phyloP scores from a whole-genome alignment of 192 early-diverging fungal species.

The Entomortierella chlamydospora region DNA sequence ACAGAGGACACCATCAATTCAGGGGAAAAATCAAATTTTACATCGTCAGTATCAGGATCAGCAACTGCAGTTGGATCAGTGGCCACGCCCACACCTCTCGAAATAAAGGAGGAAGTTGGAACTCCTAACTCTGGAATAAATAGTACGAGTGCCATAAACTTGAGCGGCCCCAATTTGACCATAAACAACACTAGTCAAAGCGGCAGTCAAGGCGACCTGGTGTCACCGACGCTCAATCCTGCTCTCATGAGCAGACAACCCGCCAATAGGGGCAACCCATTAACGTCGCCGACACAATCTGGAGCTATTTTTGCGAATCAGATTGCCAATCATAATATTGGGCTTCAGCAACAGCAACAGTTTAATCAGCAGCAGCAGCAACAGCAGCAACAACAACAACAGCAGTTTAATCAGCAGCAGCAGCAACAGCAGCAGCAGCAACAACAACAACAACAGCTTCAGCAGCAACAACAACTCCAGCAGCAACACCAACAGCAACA shows the following conservation, averaged over 20 bases:
- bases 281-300: slow-evolving; percentile 31
- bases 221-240: slow-evolving; percentile 45
- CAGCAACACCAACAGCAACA: slow-evolving; percentile 25
- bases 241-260: slow-evolving; percentile 25
- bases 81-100: neutral
- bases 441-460: slow-evolving; percentile 15
- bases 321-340: slow-evolving; percentile 4
- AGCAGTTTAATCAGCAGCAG: slow-evolving; percentile 7
- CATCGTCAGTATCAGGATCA: neutral
- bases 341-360: slow-evolving; percentile 25
- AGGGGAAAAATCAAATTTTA: neutral
- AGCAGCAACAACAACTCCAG: slow-evolving; percentile 10
- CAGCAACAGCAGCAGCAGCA: slow-evolving; percentile 19
- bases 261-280: slow-evolving; percentile 32
- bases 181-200: neutral
- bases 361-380: neutral
- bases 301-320: slow-evolving; percentile 32
- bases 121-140: slow-evolving; percentile 8
- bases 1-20: neutral
- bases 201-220: slow-evolving; percentile 19
- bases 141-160: neutral
- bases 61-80: neutral
- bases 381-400: slow-evolving; percentile 7
- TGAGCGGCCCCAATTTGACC: slow-evolving; percentile 5
- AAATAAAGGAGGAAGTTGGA: slow-evolving; percentile 31